Conservation (phyloP, 2,329 filamentous ascomycete species). For the Coniochaeta hoffmannii region DNA sequence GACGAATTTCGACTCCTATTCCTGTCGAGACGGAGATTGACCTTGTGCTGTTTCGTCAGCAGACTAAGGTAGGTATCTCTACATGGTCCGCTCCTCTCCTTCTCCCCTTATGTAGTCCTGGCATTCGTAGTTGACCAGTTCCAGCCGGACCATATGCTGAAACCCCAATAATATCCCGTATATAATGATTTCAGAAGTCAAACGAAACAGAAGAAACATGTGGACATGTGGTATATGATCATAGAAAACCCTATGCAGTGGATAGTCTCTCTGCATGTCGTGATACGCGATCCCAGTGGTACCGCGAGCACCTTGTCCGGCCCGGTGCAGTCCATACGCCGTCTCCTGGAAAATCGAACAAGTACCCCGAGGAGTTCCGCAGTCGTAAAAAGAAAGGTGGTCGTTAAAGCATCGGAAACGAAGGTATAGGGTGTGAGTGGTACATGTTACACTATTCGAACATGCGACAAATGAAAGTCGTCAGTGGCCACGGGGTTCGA, state of each 20-base stretch:
- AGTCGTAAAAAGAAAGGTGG: background rate
- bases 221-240: background rate
- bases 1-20: background rate
- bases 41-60: background rate
- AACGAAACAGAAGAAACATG: constrained; percentile 1
- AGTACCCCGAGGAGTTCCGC: background rate
- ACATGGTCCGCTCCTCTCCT: background rate
- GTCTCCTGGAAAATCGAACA: background rate
- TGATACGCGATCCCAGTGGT: background rate
- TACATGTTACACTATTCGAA: background rate
- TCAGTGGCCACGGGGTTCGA: background rate
- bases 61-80: background rate
- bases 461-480: background rate
- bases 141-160: background rate
- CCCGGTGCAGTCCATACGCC: background rate
- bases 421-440: background rate
- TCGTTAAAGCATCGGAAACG: constrained; percentile 2
- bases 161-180: background rate
- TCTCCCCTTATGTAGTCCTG: background rate
- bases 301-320: background rate
- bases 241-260: background rate
- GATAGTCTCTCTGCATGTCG: background rate
- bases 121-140: too few species aligned
- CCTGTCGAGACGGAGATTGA: background rate
- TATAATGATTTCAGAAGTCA: background rate